phyloP scores from a whole-genome alignment of 1,139 yeast species.

The Saccharomyces hybrid region DNA sequence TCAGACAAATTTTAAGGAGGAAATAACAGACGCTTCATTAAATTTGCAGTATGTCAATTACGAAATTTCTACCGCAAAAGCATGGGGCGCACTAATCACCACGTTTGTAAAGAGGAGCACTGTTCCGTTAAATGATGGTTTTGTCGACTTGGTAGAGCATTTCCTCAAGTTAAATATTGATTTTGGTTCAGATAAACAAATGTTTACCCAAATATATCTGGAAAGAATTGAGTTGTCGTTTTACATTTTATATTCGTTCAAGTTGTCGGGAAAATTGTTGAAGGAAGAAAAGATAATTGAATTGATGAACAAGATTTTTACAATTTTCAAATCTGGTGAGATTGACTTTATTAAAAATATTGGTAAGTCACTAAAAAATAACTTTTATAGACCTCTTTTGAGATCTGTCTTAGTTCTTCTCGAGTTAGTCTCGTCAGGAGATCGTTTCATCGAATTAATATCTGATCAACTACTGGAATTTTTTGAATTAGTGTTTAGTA shows the following conservation, averaged over 20 bases:
- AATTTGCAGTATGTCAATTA: conserved; percentile 59
- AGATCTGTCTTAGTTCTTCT: conserved; percentile 50
- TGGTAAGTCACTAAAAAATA: conserved; percentile 33
- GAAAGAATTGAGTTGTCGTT: conserved; percentile 68
- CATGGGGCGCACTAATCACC: conserved; percentile 73
- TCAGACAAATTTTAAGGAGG: conserved; percentile 38
- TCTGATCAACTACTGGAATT: conserved; percentile 48
- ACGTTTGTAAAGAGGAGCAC: conserved; percentile 43
- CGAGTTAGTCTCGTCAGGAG: conserved; percentile 38
- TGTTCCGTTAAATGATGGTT: conserved; percentile 32
- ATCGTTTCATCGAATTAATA: conserved; percentile 40
- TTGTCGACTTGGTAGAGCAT: conserved; percentile 41
- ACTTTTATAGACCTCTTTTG: conserved; percentile 52
- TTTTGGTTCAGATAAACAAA: conserved; percentile 46
- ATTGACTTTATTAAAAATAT: conserved; percentile 41
- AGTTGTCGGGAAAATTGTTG: conserved; percentile 29
- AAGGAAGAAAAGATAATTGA: conserved; percentile 20
- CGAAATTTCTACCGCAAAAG: conserved; percentile 61
- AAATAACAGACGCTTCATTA: conserved; percentile 53
- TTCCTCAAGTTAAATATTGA: conserved; percentile 47
- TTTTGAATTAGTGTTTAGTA: conserved; percentile 52
- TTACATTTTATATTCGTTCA: conserved; percentile 46
- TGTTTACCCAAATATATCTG: conserved; percentile 46
- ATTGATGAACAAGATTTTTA: conserved; percentile 21
- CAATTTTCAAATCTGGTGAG: conserved; percentile 40